Evolutionary conservation across 805 yeast genomes (phyloP).

Genomic region (Yarrowia sp.): DNA sequence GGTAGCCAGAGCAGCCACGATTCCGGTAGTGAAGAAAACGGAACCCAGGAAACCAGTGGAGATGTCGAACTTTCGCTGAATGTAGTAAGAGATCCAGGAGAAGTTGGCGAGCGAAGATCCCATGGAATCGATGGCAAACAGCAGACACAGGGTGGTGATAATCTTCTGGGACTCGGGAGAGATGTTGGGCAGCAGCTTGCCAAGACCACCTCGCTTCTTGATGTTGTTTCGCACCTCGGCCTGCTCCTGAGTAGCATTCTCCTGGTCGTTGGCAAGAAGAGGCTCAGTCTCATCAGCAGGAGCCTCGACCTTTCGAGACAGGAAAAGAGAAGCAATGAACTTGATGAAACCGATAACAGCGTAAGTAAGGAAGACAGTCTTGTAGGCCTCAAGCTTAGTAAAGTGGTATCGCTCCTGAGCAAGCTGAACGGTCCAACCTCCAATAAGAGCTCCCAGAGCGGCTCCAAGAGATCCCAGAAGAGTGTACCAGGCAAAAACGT

Average conservation of each 20-base stretch:
- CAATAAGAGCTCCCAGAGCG: conserved; percentile 65
- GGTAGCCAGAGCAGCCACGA: conserved; percentile 61
- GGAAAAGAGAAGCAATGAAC: conserved; percentile 45
- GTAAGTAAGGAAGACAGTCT: conserved; percentile 54
- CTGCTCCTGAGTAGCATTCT: conserved; percentile 1
- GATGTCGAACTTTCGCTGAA: conserved; percentile 54
- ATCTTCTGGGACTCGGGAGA: conserved; percentile 34
- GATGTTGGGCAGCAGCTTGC: conserved; percentile 31
- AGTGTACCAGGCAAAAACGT: conserved; percentile 72
- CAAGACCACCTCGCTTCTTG: conserved; percentile 3
- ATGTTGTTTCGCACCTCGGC: conserved; percentile 13
- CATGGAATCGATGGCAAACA: conserved; percentile 76
- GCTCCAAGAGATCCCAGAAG: conserved; percentile 67
- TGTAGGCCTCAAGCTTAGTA: conserved; percentile 44
- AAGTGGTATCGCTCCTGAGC: conserved; percentile 27
- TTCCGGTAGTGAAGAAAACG: conserved; percentile 62
- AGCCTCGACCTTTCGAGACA: conserved; percentile 41
- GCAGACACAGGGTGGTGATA: conserved; percentile 35
- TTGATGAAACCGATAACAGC: conserved; percentile 52
- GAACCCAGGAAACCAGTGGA: conserved; percentile 61
- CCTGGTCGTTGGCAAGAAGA: conserved; percentile 24
- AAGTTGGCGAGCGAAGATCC: conserved; percentile 81
- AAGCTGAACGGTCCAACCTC: conserved; percentile 49
- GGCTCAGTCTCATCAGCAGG: conserved; percentile 26
- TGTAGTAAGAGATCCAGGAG: conserved; percentile 81